Conservation (phyloP, 441 rosid genomes). For the Gossypium davidsonii region DNA sequence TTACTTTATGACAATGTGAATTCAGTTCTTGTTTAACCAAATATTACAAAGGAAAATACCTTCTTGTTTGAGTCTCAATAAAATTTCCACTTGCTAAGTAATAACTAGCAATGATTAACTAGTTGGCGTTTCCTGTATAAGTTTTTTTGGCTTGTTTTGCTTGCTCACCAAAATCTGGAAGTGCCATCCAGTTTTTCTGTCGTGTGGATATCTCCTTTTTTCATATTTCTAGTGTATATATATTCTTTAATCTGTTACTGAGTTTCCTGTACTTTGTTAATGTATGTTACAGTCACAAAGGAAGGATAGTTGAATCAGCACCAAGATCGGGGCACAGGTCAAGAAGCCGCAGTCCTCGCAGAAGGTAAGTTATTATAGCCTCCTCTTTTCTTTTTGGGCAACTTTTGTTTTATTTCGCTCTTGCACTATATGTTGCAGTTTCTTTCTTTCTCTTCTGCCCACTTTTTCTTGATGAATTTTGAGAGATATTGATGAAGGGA, state of each 20-base stretch:
- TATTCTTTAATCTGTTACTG: not conserved
- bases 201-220: not conserved
- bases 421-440: not conserved
- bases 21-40: not conserved
- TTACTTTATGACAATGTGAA: not conserved
- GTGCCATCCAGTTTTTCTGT: not conserved
- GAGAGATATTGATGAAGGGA: not conserved
- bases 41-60: not conserved
- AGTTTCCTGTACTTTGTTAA: not conserved
- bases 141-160: not conserved
- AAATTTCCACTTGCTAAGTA: not conserved
- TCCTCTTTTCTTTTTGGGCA: not conserved
- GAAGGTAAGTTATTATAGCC: slow-evolving; percentile 33
- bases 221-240: not conserved
- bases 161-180: not conserved
- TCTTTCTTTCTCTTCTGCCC: not conserved
- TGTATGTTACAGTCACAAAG: slow-evolving; percentile 36
- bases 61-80: not conserved
- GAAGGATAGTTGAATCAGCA: slow-evolving; percentile 30
- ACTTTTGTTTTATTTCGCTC: not conserved
- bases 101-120: not conserved
- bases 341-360: slow-evolving; percentile 66
- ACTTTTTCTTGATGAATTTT: not conserved
- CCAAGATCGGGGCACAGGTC: slow-evolving; percentile 42
- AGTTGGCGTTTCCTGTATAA: not conserved